Evolutionary conservation across 352 stramenopile genomes (phyloP).

Genomic region (Phytophthora brassicae): DNA sequence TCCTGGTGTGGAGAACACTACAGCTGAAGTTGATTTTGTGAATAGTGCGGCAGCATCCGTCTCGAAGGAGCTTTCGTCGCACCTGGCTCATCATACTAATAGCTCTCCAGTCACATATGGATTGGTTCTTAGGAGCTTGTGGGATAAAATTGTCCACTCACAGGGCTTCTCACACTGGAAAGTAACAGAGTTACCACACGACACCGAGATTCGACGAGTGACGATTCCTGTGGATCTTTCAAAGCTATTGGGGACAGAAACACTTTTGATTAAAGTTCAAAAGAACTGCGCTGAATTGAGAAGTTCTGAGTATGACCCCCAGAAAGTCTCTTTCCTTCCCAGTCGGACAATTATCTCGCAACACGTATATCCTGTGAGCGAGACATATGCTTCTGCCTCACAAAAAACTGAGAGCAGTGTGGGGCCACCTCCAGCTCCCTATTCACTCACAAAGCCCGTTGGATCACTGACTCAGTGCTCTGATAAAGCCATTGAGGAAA

Average conservation of each 20-base stretch:
- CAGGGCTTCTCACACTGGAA: constrained; percentile 35
- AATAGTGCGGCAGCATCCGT: constrained; percentile 22
- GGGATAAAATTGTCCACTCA: constrained; percentile 35
- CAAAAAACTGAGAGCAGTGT: not conserved
- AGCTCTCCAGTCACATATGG: constrained; percentile 30
- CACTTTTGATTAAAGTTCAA: constrained; percentile 39
- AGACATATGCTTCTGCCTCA: not conserved
- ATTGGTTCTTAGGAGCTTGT: constrained; percentile 40
- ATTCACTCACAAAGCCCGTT: constrained; percentile 6
- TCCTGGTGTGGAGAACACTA: not conserved
- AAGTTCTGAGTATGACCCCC: constrained; percentile 25
- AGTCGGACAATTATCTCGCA: constrained; percentile 61
- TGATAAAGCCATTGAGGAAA: constrained; percentile 32
- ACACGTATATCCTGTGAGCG: constrained; percentile 47
- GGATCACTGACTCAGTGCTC: not conserved
- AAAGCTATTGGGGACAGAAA: constrained; percentile 49
- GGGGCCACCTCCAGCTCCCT: constrained; percentile 10
- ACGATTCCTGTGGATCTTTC: constrained; percentile 44
- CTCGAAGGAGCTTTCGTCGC: constrained; percentile 40
- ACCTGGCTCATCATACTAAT: constrained; percentile 22
- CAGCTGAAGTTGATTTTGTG: constrained; percentile 19
- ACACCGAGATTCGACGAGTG: constrained; percentile 37
- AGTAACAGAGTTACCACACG: constrained; percentile 29
- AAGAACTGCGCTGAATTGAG: constrained; percentile 12
- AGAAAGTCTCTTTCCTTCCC: constrained; percentile 38